phyloP scores from a whole-genome alignment of 179 eudicot species.

The Amaranthus tricolor region DNA sequence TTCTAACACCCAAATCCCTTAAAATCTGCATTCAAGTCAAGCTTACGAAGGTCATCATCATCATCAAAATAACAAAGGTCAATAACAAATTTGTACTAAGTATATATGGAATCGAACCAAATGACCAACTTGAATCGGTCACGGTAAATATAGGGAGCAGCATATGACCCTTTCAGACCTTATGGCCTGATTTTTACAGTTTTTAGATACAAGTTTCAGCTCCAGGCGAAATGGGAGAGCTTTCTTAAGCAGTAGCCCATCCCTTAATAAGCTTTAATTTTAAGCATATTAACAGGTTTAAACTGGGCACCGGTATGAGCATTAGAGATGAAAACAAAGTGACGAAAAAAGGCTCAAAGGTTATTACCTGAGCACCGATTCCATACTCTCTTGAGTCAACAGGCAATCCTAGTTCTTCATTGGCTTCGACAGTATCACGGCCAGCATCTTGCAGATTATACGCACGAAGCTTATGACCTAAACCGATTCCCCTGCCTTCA shows the following conservation, averaged over 20 bases:
- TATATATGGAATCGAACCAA: not conserved
- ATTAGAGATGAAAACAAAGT: not conserved
- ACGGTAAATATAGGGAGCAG: no score
- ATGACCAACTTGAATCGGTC: no score
- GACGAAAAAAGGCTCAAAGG: not conserved
- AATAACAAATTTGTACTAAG: no score
- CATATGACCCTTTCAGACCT: no score
- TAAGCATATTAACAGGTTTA: no score
- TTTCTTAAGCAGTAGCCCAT: no score
- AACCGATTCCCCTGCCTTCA: conserved; percentile 92
- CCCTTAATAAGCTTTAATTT: no score
- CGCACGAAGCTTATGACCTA: conserved; percentile 92
- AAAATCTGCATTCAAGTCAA: conserved; percentile 50
- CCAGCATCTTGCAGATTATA: conserved; percentile 84
- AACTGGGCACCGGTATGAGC: not conserved
- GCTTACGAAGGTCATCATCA: not conserved
- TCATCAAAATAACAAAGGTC: not conserved
- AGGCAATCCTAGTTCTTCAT: conserved; percentile 87
- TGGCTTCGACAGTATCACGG: conserved; percentile 89
- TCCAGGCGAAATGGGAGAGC: no score
- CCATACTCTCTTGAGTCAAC: conserved; percentile 92
- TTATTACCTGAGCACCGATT: conserved; percentile 86
- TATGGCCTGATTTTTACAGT: no score
- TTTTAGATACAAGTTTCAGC: no score
- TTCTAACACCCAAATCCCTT: conserved; percentile 75